These are phyloP conservation scores for Kernera saxatilis DNA, from an alignment of 345 rosid species.

Conservation along the genomic window DNA sequence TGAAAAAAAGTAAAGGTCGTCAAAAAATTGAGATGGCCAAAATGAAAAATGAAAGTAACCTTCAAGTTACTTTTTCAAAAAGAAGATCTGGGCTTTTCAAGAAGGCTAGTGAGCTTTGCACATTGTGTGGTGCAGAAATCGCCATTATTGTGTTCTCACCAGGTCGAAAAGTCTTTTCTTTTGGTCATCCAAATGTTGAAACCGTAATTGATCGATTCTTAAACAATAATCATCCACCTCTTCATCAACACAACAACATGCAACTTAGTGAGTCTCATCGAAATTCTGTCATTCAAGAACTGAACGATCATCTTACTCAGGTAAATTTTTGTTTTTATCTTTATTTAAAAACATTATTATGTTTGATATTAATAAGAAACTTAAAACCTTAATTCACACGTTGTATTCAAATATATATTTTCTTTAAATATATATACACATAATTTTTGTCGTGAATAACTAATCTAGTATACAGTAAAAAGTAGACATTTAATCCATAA, in stretches of 20 bases:
- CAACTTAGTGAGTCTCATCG: conserved; percentile 34
- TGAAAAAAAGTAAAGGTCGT: conserved; percentile 33
- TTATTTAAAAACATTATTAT: not conserved
- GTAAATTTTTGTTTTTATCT: not conserved
- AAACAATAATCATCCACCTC: not conserved
- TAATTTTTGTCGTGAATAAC: not conserved
- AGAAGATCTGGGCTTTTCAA: conserved; percentile 26
- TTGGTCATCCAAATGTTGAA: conserved; percentile 53
- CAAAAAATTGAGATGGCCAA: conserved; percentile 20
- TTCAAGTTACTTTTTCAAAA: conserved; percentile 31
- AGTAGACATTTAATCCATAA: not conserved
- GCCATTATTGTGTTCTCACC: conserved; percentile 16
- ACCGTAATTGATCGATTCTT: conserved; percentile 33
- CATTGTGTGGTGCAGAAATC: conserved; percentile 23
- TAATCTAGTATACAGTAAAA: not conserved
- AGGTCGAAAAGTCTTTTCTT: conserved; percentile 43
- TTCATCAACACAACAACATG: not conserved
- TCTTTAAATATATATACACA: not conserved
- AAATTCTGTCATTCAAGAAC: conserved; percentile 36
- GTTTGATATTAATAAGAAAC: not conserved
- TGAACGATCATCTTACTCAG: conserved; percentile 43
- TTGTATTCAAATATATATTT: not conserved
- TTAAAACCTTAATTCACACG: not conserved
- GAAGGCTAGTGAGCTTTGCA: conserved; percentile 27
- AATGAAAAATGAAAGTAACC: conserved; percentile 22